These are phyloP conservation scores for Kewa caespitosa DNA, from an alignment of 179 eudicot genomes.

Conservation along the genomic window DNA sequence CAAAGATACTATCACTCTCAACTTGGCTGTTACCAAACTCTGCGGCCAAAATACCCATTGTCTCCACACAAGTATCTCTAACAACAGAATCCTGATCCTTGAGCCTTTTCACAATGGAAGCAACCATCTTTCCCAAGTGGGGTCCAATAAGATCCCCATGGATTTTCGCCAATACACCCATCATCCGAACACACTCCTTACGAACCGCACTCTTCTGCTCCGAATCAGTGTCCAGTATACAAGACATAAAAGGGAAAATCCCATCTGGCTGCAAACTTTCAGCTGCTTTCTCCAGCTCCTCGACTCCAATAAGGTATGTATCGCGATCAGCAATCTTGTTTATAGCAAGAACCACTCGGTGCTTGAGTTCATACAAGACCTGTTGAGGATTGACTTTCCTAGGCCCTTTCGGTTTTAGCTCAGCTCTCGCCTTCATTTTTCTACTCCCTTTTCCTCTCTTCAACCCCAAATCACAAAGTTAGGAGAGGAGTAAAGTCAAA, in stretches of 20 bases:
- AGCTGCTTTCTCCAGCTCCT: constrained; percentile 61
- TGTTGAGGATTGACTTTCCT: constrained; percentile 57
- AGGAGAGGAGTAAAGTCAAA: background rate
- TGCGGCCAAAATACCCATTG: constrained; percentile 68
- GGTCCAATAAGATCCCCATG: constrained; percentile 53
- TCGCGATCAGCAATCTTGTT: constrained; percentile 85
- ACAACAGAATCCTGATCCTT: constrained; percentile 83
- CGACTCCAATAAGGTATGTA: constrained; percentile 69
- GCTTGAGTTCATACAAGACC: constrained; percentile 64
- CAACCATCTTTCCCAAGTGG: constrained; percentile 66
- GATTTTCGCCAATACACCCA: constrained; percentile 54
- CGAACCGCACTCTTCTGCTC: constrained; percentile 77
- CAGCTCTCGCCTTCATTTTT: constrained; percentile 51
- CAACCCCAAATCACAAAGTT: background rate
- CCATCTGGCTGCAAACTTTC: constrained; percentile 62
- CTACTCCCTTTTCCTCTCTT: background rate
- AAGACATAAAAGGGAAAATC: constrained; percentile 61
- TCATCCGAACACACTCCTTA: constrained; percentile 68
- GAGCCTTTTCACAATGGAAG: constrained; percentile 69
- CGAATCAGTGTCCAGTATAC: constrained; percentile 70
- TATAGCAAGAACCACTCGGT: constrained; percentile 58
- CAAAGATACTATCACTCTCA: constrained; percentile 47
- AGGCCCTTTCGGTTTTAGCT: constrained; percentile 48
- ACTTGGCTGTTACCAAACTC: constrained; percentile 46
- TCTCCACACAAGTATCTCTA: constrained; percentile 76